Conservation (phyloP, 129 eudicot genomes). For the Deinandra increscens region DNA sequence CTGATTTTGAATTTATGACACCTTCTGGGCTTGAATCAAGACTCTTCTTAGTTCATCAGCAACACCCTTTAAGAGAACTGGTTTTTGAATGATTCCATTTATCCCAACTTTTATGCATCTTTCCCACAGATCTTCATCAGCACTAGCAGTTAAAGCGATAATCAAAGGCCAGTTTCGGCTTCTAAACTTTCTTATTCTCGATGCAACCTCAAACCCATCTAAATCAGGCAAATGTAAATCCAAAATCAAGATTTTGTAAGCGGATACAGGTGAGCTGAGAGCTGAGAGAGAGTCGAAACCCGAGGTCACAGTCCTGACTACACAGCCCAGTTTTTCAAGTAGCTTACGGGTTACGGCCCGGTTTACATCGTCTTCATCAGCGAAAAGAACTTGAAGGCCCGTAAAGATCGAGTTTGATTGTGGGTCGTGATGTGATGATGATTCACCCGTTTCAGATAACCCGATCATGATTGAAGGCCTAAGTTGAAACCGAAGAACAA, state of each 20-base stretch:
- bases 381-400: constrained; percentile 71
- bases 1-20: constrained; percentile 13
- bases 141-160: constrained; percentile 53
- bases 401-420: constrained; percentile 49
- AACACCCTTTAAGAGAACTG: constrained; percentile 58
- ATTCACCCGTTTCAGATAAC: constrained; percentile 42
- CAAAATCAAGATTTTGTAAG: constrained; percentile 51
- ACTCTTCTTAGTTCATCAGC: constrained; percentile 67
- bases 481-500: constrained; percentile 57
- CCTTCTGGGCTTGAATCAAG: constrained; percentile 51
- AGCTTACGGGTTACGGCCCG: constrained; percentile 64
- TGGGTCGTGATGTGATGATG: constrained; percentile 44
- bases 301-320: constrained; percentile 53
- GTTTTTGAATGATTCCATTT: constrained; percentile 72
- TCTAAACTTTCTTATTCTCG: constrained; percentile 58
- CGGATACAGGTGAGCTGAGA: constrained; percentile 18
- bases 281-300: constrained; percentile 68
- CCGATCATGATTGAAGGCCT: constrained; percentile 48
- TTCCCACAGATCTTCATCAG: constrained; percentile 53
- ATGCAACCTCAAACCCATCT: constrained; percentile 63
- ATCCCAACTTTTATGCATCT: constrained; percentile 59
- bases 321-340: constrained; percentile 74
- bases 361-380: constrained; percentile 66
- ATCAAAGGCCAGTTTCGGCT: constrained; percentile 81
- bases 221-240: constrained; percentile 75